Percentiles rank a stretch among this genome's conserved stretches.
Evolutionary conservation across 2,329 filamentous ascomycete genomes (phyloP).

Genomic region (Penicillium sclerotigenum): DNA sequence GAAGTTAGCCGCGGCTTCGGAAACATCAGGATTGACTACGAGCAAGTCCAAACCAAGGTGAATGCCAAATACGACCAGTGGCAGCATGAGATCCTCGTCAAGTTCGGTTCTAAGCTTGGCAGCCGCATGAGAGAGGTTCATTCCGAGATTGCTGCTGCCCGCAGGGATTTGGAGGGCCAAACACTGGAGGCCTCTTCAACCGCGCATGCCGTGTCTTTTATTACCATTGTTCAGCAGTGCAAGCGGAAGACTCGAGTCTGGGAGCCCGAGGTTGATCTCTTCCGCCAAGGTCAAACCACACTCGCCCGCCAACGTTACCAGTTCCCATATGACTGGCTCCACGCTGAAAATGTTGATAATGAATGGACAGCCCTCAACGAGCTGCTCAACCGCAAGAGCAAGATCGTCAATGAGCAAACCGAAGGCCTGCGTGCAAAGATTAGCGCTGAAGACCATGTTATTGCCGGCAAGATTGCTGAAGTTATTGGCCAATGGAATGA

Average conservation of each 20-base stretch:
- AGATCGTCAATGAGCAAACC: constrained; percentile 93
- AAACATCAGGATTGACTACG: constrained; percentile 93
- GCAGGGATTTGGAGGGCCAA: constrained; percentile 85
- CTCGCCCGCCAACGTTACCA: constrained; percentile 89
- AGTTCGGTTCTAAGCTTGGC: constrained; percentile 86
- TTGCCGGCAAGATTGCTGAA: constrained; percentile 82
- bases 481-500: constrained; percentile 87
- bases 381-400: constrained; percentile 84
- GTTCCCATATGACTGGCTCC: constrained; percentile 89
- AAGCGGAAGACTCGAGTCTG: constrained; percentile 90
- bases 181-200: constrained; percentile 93
- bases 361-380: constrained; percentile 95
- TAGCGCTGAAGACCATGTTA: constrained; percentile 84
- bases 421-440: constrained; percentile 96
- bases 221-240: constrained; percentile 94
- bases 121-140: constrained; percentile 90
- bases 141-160: constrained; percentile 84
- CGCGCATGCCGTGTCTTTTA: constrained; percentile 95
- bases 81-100: constrained; percentile 94
- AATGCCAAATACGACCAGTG: constrained; percentile 99
- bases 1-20: constrained; percentile 91
- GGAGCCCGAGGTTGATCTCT: constrained; percentile 94
- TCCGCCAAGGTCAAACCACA: constrained; percentile 91
- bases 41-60: constrained; percentile 97
- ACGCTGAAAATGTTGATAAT: constrained; percentile 92